Evolutionary conservation across 768 basidiomycete genomes (phyloP), one percentile per base, ranked within the genome.

Genomic region (Austroboletus festivus): DNA sequence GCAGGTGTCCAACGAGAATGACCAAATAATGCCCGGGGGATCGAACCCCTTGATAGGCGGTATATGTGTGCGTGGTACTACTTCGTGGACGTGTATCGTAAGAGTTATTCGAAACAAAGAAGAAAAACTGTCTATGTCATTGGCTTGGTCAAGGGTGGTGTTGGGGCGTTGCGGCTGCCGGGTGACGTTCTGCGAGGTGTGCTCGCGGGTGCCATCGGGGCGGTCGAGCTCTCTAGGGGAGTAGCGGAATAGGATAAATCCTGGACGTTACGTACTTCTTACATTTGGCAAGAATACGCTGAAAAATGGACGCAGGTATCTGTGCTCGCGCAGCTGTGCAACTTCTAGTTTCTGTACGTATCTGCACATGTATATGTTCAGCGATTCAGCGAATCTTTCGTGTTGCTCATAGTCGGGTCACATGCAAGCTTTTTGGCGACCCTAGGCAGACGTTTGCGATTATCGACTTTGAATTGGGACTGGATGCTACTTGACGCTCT

Each of bases 401-500:
- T 15, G 5, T 22, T 23, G 8, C 6, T 28, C 8, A 24, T 26
- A 43, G 48, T 23, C 50, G 50, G 3, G 18, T 50, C 40, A 38
- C 34, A 10, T 34, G 48, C 16, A 11, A 2, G 10, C 40, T 23
- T 1, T 9, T 13, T 16, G 40, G 47, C 10, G 15, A 38, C 33
- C 8, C 46, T 20, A 33, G 9, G 1, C 19, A 26, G 20, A 23
- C 44, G 8, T 33, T 40, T 12, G 52, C 45, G 1, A 47, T 55
- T 34, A 41, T 55, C 42, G 44, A 55, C 30, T 31, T n/a, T n/a
- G n/a, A n/a, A n/a, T 55, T n/a, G 48, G 26, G 7, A 41, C 42
- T 22, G 47, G 54, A 6, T 50, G 43, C 41, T 54, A 50, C 33
- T 19, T 55, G 21, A 43, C 44, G 3, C 52, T 54, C 10, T 54